A percentile compares a stretch with the other conserved stretches of the same genome.
These are phyloP conservation scores for Penicillium sp. DNA, from an alignment of 2,329 filamentous ascomycete genomes.

Conservation along the genomic window DNA sequence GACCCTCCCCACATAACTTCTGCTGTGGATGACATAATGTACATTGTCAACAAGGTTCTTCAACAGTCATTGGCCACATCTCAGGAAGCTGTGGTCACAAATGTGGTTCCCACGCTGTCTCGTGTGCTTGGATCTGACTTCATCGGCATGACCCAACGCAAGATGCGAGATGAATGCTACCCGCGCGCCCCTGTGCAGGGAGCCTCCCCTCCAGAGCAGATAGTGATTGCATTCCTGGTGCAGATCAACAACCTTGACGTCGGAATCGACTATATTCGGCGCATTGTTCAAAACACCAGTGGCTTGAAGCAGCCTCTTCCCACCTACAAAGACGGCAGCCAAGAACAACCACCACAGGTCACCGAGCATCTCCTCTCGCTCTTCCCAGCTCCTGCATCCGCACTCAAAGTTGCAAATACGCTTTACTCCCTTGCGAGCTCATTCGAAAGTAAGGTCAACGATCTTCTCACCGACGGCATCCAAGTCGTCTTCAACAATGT, in stretches of 20 bases:
- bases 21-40: conserved; percentile 98
- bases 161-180: conserved; percentile 96
- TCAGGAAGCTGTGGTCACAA: conserved; percentile 74
- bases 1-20: conserved; percentile 91
- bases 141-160: conserved; percentile 93
- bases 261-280: conserved; percentile 83
- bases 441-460: conserved; percentile 75
- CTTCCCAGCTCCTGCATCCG: conserved; percentile 81
- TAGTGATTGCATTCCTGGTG: conserved; percentile 84
- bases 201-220: conserved; percentile 81
- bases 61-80: conserved; percentile 84
- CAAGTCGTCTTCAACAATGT: conserved; percentile 86
- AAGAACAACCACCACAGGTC: conserved; percentile 23
- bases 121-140: conserved; percentile 86
- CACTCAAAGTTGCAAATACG: conserved; percentile 65
- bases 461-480: conserved; percentile 81
- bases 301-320: conserved; percentile 32
- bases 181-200: conserved; percentile 77
- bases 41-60: conserved; percentile 91
- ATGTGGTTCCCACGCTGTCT: conserved; percentile 74
- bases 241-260: conserved; percentile 95
- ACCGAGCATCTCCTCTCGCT: conserved; percentile 55
- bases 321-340: neutral
- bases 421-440: conserved; percentile 68
- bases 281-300: conserved; percentile 75